A percentile compares a stretch with the other conserved stretches of the same genome.
Conservation (phyloP, 1,284 basidiomycete genomes). For the Golubevia sp. region DNA sequence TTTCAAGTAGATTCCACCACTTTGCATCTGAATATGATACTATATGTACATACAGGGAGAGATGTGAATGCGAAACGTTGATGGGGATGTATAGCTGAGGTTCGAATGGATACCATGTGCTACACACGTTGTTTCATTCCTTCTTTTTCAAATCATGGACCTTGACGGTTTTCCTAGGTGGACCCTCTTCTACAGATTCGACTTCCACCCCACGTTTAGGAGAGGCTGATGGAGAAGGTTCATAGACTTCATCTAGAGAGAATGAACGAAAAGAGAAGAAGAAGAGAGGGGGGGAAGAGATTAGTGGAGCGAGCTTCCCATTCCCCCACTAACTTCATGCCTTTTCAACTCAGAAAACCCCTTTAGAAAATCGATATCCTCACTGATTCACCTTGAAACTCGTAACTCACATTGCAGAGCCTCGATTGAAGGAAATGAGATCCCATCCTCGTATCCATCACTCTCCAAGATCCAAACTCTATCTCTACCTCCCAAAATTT, state of each 20-base stretch:
- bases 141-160: not conserved
- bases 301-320: not conserved
- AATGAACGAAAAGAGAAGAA: not conserved
- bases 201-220: not conserved
- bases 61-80: too few relatives aligned
- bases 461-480: not conserved
- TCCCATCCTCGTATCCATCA: not conserved
- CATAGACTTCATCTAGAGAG: not conserved
- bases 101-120: too few relatives aligned
- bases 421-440: not conserved
- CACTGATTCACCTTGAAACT: too few relatives aligned
- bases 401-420: not conserved
- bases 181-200: not conserved
- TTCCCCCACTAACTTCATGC: not conserved
- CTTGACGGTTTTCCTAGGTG: not conserved
- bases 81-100: too few relatives aligned
- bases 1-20: too few relatives aligned
- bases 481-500: not conserved
- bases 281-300: slow-evolving; percentile 3
- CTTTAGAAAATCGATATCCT: too few relatives aligned
- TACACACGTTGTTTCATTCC: too few relatives aligned
- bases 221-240: not conserved
- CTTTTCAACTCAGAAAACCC: not conserved
- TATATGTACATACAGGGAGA: too few relatives aligned
- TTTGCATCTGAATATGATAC: too few relatives aligned